Conservation (phyloP, 495 filamentous ascomycete species). For the Halenospora varia region DNA sequence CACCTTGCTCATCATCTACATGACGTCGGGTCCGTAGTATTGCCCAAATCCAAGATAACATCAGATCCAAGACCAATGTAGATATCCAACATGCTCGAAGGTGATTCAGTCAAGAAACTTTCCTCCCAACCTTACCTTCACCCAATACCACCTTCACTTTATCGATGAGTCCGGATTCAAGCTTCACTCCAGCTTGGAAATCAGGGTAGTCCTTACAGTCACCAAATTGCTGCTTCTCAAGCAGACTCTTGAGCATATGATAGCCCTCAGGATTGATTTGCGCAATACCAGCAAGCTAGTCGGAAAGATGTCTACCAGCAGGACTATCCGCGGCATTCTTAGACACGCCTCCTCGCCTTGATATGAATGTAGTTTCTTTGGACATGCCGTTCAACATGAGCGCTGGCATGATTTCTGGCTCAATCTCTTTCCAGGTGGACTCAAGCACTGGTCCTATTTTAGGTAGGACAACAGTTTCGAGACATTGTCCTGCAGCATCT, state of each 20-base stretch:
- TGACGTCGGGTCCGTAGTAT: too few species aligned
- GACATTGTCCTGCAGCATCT: not conserved
- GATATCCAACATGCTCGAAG: too few species aligned
- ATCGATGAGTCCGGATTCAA: not conserved
- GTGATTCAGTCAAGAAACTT: too few species aligned
- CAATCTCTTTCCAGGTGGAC: not conserved
- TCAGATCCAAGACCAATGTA: too few species aligned
- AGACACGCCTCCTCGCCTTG: not conserved
- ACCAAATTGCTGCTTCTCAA: not conserved
- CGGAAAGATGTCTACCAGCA: not conserved
- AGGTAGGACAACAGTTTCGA: not conserved
- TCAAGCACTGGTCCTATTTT: not conserved
- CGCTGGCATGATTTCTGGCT: not conserved
- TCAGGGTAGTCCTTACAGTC: not conserved
- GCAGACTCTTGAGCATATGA: not conserved
- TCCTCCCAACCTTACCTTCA: not conserved
- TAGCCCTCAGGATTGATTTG: not conserved
- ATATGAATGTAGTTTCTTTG: not conserved
- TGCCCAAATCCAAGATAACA: too few species aligned
- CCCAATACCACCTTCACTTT: not conserved
- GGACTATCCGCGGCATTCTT: not conserved
- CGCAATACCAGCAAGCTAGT: not conserved
- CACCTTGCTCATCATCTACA: too few species aligned
- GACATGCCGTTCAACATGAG: not conserved
- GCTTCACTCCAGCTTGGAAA: not conserved